Evolutionary conservation across 805 yeast genomes (phyloP).

Genomic region (Saccharomycopsis babjevae): DNA sequence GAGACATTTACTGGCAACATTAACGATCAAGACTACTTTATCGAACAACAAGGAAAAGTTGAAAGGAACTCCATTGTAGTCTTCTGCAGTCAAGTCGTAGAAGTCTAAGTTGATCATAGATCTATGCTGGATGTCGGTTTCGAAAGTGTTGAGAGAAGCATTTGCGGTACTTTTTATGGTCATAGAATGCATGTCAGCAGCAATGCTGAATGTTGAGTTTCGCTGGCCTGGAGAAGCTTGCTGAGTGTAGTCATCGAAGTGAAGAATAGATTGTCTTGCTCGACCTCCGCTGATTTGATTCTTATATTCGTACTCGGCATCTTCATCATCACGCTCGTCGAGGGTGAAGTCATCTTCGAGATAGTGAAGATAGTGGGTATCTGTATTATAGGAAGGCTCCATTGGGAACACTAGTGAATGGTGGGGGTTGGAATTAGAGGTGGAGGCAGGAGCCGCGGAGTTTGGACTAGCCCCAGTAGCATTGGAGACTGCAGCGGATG

Average conservation of each 20-base stretch:
- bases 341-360: neutral
- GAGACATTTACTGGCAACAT: slow-evolving; percentile 36
- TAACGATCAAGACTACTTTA: slow-evolving; percentile 38
- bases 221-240: neutral
- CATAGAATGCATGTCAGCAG: neutral
- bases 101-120: slow-evolving; percentile 21
- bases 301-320: neutral
- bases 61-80: slow-evolving; percentile 30
- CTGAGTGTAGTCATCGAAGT: neutral
- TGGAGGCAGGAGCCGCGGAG: too few species aligned
- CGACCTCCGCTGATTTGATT: neutral
- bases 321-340: neutral
- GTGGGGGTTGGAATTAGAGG: neutral
- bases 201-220: neutral
- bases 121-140: neutral
- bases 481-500: neutral
- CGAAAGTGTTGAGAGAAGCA: neutral
- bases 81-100: slow-evolving; percentile 33
- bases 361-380: neutral
- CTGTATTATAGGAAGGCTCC: neutral
- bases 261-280: neutral
- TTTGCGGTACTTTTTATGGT: neutral
- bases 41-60: slow-evolving; percentile 33
- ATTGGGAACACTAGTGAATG: neutral
- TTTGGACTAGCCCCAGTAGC: neutral